Evolutionary conservation across 257 asterid species (phyloP).

Genomic region (Fraxinus anomala): DNA sequence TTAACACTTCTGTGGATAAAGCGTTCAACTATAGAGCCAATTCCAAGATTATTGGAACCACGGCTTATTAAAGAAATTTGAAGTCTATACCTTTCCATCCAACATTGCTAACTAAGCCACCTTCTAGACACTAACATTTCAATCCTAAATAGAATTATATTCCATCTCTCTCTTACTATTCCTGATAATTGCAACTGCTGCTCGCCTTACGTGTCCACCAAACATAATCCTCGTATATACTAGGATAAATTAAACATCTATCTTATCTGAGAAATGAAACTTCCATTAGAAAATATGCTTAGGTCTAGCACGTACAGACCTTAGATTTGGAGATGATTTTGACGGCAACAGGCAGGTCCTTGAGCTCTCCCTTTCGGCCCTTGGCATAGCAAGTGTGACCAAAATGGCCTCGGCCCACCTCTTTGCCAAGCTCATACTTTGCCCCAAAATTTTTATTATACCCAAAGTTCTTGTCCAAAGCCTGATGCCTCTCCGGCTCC

Average conservation of each 20-base stretch:
- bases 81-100: conserved; percentile 16
- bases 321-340: conserved; percentile 91
- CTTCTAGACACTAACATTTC: neutral
- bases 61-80: neutral
- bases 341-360: conserved; percentile 74
- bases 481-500: conserved; percentile 42
- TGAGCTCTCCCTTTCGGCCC: conserved; percentile 79
- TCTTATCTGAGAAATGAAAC: neutral
- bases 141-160: neutral
- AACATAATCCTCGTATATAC: neutral
- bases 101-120: conserved; percentile 14
- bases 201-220: neutral
- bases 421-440: conserved; percentile 90
- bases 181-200: neutral
- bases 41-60: neutral
- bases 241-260: neutral
- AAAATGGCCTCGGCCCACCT: conserved; percentile 95
- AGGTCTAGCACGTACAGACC: conserved; percentile 39
- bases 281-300: conserved; percentile 9
- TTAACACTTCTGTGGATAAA: neutral
- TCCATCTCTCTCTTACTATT: neutral
- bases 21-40: neutral
- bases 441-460: conserved; percentile 84
- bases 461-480: conserved; percentile 80
- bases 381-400: conserved; percentile 89